These are phyloP conservation scores for Hypoxylon cercidicola DNA, from an alignment of 495 filamentous ascomycete genomes.

Conservation along the genomic window DNA sequence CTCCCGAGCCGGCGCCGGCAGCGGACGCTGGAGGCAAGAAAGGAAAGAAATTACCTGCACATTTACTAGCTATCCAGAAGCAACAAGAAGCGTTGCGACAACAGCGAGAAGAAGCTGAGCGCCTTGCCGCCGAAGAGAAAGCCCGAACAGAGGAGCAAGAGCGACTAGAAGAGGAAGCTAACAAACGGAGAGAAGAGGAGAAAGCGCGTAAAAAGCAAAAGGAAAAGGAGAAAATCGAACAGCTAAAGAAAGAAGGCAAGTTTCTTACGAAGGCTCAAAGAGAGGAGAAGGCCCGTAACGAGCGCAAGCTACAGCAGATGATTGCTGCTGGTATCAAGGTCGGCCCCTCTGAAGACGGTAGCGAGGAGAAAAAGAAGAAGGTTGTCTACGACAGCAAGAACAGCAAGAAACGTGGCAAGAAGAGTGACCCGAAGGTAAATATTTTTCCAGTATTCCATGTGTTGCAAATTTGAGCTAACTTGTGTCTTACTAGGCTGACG, in stretches of 20 bases:
- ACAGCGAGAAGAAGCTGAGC: conserved; percentile 80
- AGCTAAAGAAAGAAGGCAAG: conserved; percentile 94
- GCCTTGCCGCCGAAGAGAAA: conserved; percentile 75
- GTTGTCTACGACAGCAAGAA: conserved; percentile 75
- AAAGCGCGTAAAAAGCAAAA: conserved; percentile 89
- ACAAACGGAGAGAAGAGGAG: conserved; percentile 68
- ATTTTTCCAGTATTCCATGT: neutral
- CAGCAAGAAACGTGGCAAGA: conserved; percentile 77
- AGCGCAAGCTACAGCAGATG: conserved; percentile 94
- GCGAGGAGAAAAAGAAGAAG: conserved; percentile 77
- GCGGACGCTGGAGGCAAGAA: conserved; percentile 71
- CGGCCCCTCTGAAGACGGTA: conserved; percentile 71
- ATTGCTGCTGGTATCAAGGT: conserved; percentile 86
- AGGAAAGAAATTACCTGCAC: conserved; percentile 90
- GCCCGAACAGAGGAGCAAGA: conserved; percentile 76
- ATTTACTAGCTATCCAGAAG: conserved; percentile 83
- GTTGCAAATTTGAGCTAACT: neutral
- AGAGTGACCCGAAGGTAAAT: conserved; percentile 75
- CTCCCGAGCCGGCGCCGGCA: conserved; percentile 57
- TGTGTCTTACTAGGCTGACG: conserved; percentile 64
- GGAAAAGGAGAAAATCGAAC: conserved; percentile 94
- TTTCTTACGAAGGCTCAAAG: conserved; percentile 94
- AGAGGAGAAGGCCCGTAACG: conserved; percentile 82
- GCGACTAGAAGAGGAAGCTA: conserved; percentile 66
- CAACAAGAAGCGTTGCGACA: conserved; percentile 86